Evolutionary conservation across 768 basidiomycete genomes (phyloP).

Genomic region (Xanthoconium stramineum): DNA sequence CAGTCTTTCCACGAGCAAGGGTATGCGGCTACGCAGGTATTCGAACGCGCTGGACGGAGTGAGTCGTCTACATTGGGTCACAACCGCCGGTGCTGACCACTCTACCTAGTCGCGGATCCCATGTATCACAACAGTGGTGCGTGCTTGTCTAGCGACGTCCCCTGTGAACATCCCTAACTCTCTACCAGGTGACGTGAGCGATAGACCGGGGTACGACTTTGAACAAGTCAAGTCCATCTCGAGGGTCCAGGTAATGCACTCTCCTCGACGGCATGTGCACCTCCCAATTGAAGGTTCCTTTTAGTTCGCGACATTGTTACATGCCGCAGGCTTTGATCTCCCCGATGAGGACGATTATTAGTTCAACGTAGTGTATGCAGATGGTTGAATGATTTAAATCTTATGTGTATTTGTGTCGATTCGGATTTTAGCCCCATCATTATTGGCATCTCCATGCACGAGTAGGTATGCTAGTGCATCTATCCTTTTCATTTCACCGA

Average conservation of each 20-base stretch:
- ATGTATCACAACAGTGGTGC: constrained; percentile 85
- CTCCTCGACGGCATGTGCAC: neutral
- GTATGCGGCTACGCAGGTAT: constrained; percentile 83
- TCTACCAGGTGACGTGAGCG: constrained; percentile 65
- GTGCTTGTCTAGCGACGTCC: constrained; percentile 10
- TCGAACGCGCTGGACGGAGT: constrained; percentile 81
- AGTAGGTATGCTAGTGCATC: no score
- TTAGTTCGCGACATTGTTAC: constrained; percentile 68
- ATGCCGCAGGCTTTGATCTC: constrained; percentile 60
- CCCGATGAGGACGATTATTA: constrained; percentile 7
- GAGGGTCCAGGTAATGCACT: constrained; percentile 69
- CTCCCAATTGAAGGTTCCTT: neutral
- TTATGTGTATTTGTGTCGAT: no score
- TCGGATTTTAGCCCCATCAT: no score
- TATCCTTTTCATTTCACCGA: no score
- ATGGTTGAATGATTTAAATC: neutral
- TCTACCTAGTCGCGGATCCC: constrained; percentile 67
- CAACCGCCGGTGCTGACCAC: neutral
- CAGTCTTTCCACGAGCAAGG: constrained; percentile 77
- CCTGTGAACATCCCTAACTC: neutral
- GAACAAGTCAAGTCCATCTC: constrained; percentile 80
- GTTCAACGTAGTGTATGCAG: neutral
- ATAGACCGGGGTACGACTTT: constrained; percentile 79
- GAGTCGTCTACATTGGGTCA: constrained; percentile 10
- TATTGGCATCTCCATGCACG: no score